Evolutionary conservation across 2,329 filamentous ascomycete genomes (phyloP).

Genomic region (Aspergillus carbonarius): DNA sequence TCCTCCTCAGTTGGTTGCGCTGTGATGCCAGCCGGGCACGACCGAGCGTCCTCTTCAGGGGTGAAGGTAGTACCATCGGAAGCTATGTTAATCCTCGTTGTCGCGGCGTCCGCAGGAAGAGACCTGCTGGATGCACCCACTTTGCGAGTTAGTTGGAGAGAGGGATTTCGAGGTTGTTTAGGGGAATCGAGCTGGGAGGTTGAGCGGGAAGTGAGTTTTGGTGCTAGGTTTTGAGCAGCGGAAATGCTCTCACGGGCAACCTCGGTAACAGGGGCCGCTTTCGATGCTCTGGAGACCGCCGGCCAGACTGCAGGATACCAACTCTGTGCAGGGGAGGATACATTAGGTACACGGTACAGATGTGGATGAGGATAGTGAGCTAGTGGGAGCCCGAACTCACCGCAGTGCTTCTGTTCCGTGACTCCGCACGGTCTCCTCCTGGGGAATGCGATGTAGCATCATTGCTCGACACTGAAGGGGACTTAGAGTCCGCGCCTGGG

Average conservation of each 20-base stretch:
- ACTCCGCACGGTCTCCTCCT: slow-evolving; percentile 24
- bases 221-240: slow-evolving; percentile 40
- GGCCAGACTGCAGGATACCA: slow-evolving; percentile 51
- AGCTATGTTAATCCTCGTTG: slow-evolving; percentile 47
- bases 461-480: slow-evolving; percentile 19
- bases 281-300: slow-evolving; percentile 36
- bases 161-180: slow-evolving; percentile 33
- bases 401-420: slow-evolving; percentile 26
- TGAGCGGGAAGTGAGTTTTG: slow-evolving; percentile 35
- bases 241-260: slow-evolving; percentile 52
- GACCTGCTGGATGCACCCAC: slow-evolving; percentile 43
- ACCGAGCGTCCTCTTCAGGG: slow-evolving; percentile 22
- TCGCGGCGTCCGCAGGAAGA: slow-evolving; percentile 46
- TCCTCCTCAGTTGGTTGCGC: slow-evolving; percentile 21
- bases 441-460: slow-evolving; percentile 17
- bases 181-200: slow-evolving; percentile 26
- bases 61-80: slow-evolving; percentile 40
- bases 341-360: slow-evolving; percentile 11
- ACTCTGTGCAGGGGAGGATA: slow-evolving; percentile 24
- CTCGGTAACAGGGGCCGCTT: slow-evolving; percentile 50
- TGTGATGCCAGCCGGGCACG: slow-evolving; percentile 15
- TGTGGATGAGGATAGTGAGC: not conserved
- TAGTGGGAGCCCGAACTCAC: slow-evolving; percentile 27
- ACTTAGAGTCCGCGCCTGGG: slow-evolving; percentile 31
- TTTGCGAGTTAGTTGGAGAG: slow-evolving; percentile 45